Evolutionary conservation across 2,329 filamentous ascomycete species (phyloP).

Genomic region (Exserohilum rostratum): DNA sequence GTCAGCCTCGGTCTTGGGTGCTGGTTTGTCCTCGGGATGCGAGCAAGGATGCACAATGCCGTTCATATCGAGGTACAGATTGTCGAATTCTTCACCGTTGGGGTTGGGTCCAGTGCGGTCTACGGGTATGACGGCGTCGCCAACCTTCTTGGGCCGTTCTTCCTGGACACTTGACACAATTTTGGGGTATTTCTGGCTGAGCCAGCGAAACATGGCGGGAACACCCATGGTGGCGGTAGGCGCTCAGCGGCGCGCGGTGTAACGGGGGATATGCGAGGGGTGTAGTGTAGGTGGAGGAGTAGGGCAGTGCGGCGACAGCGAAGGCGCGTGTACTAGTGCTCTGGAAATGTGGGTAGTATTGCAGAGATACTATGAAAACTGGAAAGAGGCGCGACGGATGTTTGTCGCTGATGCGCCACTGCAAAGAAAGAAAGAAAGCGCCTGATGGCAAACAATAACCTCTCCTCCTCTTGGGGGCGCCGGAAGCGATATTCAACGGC

Average conservation of each 20-base stretch:
- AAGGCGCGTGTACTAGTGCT: conserved; percentile 24
- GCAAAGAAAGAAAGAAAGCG: conserved; percentile 21
- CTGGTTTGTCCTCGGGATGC: conserved; percentile 90
- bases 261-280: background rate
- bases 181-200: conserved; percentile 96
- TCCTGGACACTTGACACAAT: conserved; percentile 93
- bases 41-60: conserved; percentile 99
- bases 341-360: conserved; percentile 25
- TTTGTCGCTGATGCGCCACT: conserved; percentile 20
- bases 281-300: conserved; percentile 8
- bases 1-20: conserved; percentile 92
- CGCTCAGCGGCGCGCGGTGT: conserved; percentile 25
- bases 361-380: conserved; percentile 22
- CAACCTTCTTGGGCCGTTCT: conserved; percentile 79
- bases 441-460: conserved; percentile 1
- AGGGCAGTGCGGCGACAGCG: conserved; percentile 17
- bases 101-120: conserved; percentile 86
- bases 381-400: conserved; percentile 13
- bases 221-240: conserved; percentile 74
- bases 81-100: conserved; percentile 97
- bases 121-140: conserved; percentile 83
- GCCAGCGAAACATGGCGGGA: conserved; percentile 93
- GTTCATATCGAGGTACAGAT: conserved; percentile 98
- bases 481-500: conserved; percentile 6
- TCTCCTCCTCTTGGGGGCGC: conserved; percentile 3